A percentile compares a stretch with the other conserved stretches of the same genome.
Conservation (phyloP, 768 basidiomycete species). For the Lactarius sp. region DNA sequence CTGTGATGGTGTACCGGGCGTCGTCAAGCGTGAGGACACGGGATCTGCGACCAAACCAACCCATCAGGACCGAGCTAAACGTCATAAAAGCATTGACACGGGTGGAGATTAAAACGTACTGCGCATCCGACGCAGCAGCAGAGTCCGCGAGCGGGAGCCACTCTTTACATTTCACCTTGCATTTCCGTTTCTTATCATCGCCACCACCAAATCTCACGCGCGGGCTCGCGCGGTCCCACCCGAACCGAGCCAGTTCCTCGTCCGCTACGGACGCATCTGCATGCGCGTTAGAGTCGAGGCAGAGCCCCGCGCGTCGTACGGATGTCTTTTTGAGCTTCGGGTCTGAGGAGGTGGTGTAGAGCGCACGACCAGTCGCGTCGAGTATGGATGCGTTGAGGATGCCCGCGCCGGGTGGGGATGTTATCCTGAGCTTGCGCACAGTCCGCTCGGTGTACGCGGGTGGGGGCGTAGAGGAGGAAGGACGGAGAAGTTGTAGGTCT, state of each 20-base stretch:
- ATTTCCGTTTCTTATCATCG: constrained; percentile 6
- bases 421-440: constrained; percentile 9
- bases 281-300: background rate
- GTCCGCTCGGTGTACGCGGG: constrained; percentile 2
- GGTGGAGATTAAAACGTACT: background rate
- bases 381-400: constrained; percentile 19
- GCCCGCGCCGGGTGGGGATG: constrained; percentile 9
- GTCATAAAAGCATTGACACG: background rate
- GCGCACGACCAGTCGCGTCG: constrained; percentile 1
- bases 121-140: background rate
- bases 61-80: background rate
- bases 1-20: constrained; percentile 11
- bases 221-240: constrained; percentile 18
- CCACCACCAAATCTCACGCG: constrained; percentile 4
- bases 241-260: constrained; percentile 6
- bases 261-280: background rate
- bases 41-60: background rate
- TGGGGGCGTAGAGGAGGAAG: constrained; percentile 13
- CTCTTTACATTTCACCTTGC: constrained; percentile 16
- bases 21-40: constrained; percentile 13
- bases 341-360: constrained; percentile 13
- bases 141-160: constrained; percentile 12
- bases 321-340: constrained; percentile 21
- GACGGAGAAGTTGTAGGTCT: constrained; percentile 7
- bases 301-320: background rate